Evolutionary conservation across 371 early-diverging fungal genomes (phyloP), one percentile per base, ranked within the genome.

Genomic region (Lichtheimia ramosa): DNA sequence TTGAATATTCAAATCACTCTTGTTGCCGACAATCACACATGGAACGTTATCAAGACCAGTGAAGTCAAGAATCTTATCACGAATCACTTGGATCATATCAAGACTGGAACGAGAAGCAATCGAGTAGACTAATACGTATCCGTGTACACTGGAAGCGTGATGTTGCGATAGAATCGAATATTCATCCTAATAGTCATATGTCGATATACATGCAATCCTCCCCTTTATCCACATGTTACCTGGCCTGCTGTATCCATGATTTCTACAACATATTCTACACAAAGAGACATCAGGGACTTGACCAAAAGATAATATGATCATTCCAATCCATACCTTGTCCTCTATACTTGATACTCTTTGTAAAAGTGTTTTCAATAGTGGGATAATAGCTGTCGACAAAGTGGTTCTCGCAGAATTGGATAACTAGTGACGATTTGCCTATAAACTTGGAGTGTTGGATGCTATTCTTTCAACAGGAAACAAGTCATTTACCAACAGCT

Each of bases 241-340:
- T 96, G 96, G 52, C 98, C 98, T 2, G 98, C 96, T 14, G 98
- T 96, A 73, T 98, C 98, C 69, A 93, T 90, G 56, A 96, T 95
- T 61, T 93, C 95, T 25, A 90, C 86, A 25, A 84, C 86, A 65
- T 92, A 96, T 67, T 94, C 92, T 71, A 41, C 43, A 39, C 34
- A 13, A 12, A 48, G 13, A 20, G 8, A 24, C 23, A 18, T 24
- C 48, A 16, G 21, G 46, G 46, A 7, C 21, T 14, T 16, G 15
- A 16, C 2, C 34, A 39, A 27, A 48, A 8, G 6, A 34, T 34
- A 34, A 0, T 10, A 34, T 8, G 8, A 34, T 34, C 2, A 34
- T 34, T 8, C 3, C 6, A 8, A 16, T 20, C 16, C 27, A 56
- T 66, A 78, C 79, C 79, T 59, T 91, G 88, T 41, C 91, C 90